Base-by-base conservation (phyloP, 2,329 filamentous ascomycete species). In the Penicillium sp. region DNA sequence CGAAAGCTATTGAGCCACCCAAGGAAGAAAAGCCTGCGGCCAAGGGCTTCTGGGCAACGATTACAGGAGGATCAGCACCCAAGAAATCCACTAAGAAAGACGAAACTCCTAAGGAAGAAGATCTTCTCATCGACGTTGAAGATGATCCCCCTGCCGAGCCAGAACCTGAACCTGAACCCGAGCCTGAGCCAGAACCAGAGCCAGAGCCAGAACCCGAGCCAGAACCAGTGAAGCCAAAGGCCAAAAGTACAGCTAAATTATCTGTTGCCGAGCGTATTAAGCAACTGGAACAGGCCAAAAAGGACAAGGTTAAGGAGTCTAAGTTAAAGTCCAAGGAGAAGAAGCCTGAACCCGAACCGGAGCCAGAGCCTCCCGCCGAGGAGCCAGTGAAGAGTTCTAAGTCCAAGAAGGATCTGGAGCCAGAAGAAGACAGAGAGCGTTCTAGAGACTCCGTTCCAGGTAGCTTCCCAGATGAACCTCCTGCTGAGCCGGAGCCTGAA, bases 241-340 rank as follows among this genome's bases (percentile, higher is more conserved):
- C 75, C 50, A 79, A 78, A 65, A 26, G 27, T 19, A 42, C 10
- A 13, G 31, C 31, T 21, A 79, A 78, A 63, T 72, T 77, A 14
- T 80, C 76, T 49, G 76, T 85, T 43, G 78, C 81, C 16, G 83
- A 86, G 62, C 80, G 80, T 63, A 81, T 85, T 72, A 83, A 76
- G 61, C 70, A 69, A 25, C 71, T 81, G 37, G 79, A 81, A 56
- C 69, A 74, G 55, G 67, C 58, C 44, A 74, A 72, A 54, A 78
- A 76, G 60, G 70, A 74, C 50, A 74, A 75, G 54, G 66, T 67
- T 35, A 77, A 77, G 66, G 70, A 75, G 63, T 71, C 72, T 61
- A 75, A 74, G 62, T 72, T 67, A 58, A 73, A 75, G 62, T 61
- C 68, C 45, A 66, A 65, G 43, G 49, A 60, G 46, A 62, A 63